phyloP scores from a whole-genome alignment of 2,329 filamentous ascomycete genomes.

The Monosporascus sp. region DNA sequence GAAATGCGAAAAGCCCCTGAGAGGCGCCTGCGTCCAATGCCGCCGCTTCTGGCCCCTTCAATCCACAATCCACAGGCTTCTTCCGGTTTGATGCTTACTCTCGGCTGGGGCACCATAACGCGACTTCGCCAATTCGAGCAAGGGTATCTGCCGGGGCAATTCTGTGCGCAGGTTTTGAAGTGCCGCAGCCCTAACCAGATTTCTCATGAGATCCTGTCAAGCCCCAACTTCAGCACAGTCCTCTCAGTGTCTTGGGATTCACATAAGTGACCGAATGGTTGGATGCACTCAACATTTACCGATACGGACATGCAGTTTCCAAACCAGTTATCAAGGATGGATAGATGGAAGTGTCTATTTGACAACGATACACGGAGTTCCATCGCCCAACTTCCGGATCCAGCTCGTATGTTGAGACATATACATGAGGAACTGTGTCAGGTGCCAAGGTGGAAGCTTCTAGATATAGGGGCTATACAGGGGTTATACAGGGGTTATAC shows the following conservation, averaged over 20 bases:
- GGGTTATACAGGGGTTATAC: too few relatives aligned
- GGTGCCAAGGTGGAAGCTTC: too few relatives aligned
- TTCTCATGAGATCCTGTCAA: constrained; percentile 13
- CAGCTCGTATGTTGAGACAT: neutral
- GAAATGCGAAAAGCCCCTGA: neutral
- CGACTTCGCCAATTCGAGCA: neutral
- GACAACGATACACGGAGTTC: neutral
- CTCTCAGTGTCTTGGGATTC: constrained; percentile 12
- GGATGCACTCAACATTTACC: constrained; percentile 4
- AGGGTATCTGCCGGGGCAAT: neutral
- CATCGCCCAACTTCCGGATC: neutral
- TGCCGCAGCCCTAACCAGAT: neutral
- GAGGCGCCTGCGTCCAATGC: neutral
- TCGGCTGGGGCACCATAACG: neutral
- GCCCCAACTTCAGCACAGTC: constrained; percentile 1
- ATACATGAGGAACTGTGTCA: neutral
- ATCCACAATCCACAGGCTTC: neutral
- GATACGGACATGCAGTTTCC: constrained; percentile 4
- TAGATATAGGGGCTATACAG: too few relatives aligned
- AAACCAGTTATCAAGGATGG: neutral
- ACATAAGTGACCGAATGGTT: neutral
- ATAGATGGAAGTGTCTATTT: constrained; percentile 9
- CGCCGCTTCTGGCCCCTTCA: neutral
- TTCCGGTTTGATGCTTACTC: neutral
- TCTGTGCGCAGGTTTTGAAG: constrained; percentile 2